Conservation (phyloP, 2,329 filamentous ascomycete genomes). For the Mycosphaerella arachidis region DNA sequence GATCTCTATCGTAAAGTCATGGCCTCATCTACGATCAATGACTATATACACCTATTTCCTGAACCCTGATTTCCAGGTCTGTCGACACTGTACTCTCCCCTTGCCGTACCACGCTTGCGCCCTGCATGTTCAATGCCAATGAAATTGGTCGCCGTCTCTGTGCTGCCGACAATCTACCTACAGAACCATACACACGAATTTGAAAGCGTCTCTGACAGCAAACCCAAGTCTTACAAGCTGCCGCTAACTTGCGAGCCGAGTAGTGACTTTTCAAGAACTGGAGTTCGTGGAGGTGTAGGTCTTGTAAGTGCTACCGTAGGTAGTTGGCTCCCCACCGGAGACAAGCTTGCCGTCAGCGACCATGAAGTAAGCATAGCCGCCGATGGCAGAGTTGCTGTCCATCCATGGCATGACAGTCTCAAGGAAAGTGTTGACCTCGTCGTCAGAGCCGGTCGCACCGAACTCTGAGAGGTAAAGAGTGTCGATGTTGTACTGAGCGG, state of each 20-base stretch:
- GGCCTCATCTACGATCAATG: too few relatives aligned
- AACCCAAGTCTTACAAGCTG: background rate
- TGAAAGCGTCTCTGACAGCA: background rate
- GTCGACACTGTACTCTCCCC: background rate
- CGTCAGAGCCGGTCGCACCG: constrained; percentile 46
- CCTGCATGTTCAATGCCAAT: background rate
- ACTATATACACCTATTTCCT: too few relatives aligned
- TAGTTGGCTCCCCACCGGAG: constrained; percentile 28
- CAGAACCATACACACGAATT: background rate
- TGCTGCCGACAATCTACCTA: background rate
- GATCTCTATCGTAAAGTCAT: too few relatives aligned
- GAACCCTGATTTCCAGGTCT: background rate
- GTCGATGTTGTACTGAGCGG: constrained; percentile 26
- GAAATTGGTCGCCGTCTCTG: background rate
- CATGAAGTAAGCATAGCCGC: constrained; percentile 40
- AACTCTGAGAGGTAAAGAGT: constrained; percentile 64
- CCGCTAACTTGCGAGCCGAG: background rate
- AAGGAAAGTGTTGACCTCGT: constrained; percentile 48
- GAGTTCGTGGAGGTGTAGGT: constrained; percentile 11
- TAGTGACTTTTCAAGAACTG: background rate
- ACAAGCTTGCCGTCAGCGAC: constrained; percentile 34
- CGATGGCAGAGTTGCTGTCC: constrained; percentile 37
- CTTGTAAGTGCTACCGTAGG: constrained; percentile 30
- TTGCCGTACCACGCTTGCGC: background rate
- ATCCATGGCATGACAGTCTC: constrained; percentile 45